Conservation (phyloP, 73 alveolate species). For the Halteria grandinella region DNA sequence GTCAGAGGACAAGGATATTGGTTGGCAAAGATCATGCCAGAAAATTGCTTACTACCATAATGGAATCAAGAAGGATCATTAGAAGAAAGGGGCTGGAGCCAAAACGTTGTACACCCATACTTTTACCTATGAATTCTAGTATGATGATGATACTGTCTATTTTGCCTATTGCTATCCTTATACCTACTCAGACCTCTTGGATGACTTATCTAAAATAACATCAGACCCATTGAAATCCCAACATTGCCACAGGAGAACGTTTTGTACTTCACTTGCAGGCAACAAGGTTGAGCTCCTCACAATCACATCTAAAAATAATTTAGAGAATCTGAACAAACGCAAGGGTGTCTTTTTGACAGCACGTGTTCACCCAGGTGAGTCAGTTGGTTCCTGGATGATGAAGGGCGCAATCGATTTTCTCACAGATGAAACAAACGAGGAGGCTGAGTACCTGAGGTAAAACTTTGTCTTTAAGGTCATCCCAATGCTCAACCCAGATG, state of each 20-base stretch:
- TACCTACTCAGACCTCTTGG: conserved; percentile 83
- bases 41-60: conserved; percentile 59
- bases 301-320: conserved; percentile 56
- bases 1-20: conserved; percentile 58
- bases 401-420: conserved; percentile 87
- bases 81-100: conserved; percentile 34
- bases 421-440: conserved; percentile 74
- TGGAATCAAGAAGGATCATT: conserved; percentile 57
- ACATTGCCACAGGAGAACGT: conserved; percentile 59
- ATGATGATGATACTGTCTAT: conserved; percentile 91
- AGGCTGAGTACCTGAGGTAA: conserved; percentile 83
- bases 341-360: conserved; percentile 81
- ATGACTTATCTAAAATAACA: conserved; percentile 67
- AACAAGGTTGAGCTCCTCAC: conserved; percentile 79
- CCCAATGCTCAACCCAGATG: conserved; percentile 98
- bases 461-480: conserved; percentile 84
- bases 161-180: conserved; percentile 97
- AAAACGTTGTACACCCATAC: conserved; percentile 88
- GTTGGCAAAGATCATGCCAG: conserved; percentile 73
- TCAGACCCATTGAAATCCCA: conserved; percentile 48
- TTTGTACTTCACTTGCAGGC: conserved; percentile 88
- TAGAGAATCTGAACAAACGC: conserved; percentile 27
- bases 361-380: conserved; percentile 90
- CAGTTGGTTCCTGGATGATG: conserved; percentile 92
- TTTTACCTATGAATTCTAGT: conserved; percentile 84